Conservation (phyloP, 805 yeast species). For the Saccharomyces mikatae region DNA sequence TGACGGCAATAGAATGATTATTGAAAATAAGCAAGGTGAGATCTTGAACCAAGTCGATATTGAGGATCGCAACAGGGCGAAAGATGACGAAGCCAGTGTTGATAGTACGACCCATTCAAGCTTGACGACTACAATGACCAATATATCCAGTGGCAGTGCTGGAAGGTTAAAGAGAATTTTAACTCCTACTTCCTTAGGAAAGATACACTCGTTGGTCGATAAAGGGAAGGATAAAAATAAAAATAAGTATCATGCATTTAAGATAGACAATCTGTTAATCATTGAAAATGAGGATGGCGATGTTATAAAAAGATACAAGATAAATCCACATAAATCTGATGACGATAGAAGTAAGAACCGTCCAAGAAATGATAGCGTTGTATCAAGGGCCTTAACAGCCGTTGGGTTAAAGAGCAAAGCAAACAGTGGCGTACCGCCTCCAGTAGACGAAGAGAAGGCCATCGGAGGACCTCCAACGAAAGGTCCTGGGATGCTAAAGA, state of each 20-base stretch:
- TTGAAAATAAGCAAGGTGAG: conserved; percentile 84
- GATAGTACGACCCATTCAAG: conserved; percentile 3
- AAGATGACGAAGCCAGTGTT: conserved; percentile 22
- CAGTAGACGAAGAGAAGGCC: background rate
- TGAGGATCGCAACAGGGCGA: conserved; percentile 10
- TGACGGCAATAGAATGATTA: conserved; percentile 61
- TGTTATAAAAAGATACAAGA: conserved; percentile 70
- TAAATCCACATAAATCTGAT: conserved; percentile 44
- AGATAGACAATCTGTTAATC: conserved; percentile 65
- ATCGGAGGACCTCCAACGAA: background rate
- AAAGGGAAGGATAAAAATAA: conserved; percentile 3
- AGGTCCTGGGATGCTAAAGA: conserved; percentile 10
- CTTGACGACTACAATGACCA: conserved; percentile 9
- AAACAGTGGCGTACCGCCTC: background rate
- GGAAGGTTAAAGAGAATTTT: conserved; percentile 21
- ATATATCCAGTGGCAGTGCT: conserved; percentile 27
- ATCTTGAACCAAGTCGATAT: conserved; percentile 49
- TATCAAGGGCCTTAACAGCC: conserved; percentile 43
- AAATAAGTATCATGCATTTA: conserved; percentile 52
- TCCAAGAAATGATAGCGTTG: conserved; percentile 33
- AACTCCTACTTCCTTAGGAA: conserved; percentile 17
- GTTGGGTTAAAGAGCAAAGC: conserved; percentile 41
- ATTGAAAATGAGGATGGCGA: conserved; percentile 93
- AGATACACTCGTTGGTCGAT: conserved; percentile 15
- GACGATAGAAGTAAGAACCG: conserved; percentile 4